phyloP scores from a whole-genome alignment of 2,329 filamentous ascomycete genomes.

The Fusarium oligoseptatum region DNA sequence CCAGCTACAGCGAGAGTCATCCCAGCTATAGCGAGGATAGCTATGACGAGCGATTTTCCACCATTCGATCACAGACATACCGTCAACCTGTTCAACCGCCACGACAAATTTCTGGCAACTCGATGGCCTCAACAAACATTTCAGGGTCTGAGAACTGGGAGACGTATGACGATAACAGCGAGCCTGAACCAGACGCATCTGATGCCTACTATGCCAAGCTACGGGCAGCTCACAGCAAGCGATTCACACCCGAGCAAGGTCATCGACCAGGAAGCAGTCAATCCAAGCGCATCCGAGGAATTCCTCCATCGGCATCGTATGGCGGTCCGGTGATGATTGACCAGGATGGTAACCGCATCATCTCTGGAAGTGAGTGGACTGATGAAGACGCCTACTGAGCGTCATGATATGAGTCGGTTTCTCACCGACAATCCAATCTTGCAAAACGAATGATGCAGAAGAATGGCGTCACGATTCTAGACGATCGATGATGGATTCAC shows the following conservation, averaged over 20 bases:
- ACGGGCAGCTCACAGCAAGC: conserved; percentile 75
- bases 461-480: conserved; percentile 33
- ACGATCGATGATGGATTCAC: conserved; percentile 46
- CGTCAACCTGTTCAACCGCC: conserved; percentile 58
- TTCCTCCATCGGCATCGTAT: conserved; percentile 64
- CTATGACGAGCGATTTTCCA: conserved; percentile 55
- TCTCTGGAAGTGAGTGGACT: conserved; percentile 76
- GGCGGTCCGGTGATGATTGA: conserved; percentile 65
- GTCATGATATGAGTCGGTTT: not conserved
- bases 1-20: conserved; percentile 53
- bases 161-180: conserved; percentile 89
- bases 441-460: conserved; percentile 40
- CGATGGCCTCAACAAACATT: conserved; percentile 79
- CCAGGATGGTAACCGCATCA: conserved; percentile 71
- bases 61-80: conserved; percentile 58
- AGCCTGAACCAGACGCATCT: conserved; percentile 79
- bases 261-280: conserved; percentile 59
- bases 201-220: conserved; percentile 87
- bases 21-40: conserved; percentile 54
- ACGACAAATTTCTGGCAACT: conserved; percentile 75
- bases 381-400: conserved; percentile 71
- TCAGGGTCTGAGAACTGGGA: conserved; percentile 98
- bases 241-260: conserved; percentile 65
- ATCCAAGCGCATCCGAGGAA: conserved; percentile 66
- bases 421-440: conserved; percentile 5